Percentiles rank a stretch among this genome's conserved stretches.
Evolutionary conservation across 768 basidiomycete species (phyloP).

Genomic region (Pleurotus pulmonarius): DNA sequence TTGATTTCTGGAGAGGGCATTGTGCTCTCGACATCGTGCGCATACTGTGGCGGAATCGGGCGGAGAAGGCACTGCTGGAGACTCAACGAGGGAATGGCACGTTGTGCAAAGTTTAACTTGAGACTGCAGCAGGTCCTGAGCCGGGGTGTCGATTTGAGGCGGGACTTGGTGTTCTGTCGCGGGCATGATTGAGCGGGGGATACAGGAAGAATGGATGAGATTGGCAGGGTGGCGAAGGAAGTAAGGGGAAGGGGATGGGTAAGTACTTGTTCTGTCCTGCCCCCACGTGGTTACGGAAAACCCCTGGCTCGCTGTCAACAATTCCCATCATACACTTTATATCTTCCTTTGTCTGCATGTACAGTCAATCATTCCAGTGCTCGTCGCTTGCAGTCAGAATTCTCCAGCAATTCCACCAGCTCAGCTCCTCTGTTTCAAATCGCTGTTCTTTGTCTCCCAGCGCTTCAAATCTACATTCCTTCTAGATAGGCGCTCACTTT

Average conservation of each 20-base stretch:
- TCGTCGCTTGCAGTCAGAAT: no score
- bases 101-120: constrained; percentile 42
- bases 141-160: constrained; percentile 17
- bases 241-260: constrained; percentile 11
- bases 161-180: constrained; percentile 38
- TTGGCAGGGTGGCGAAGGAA: constrained; percentile 15
- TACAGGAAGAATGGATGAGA: constrained; percentile 14
- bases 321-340: neutral
- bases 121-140: constrained; percentile 19
- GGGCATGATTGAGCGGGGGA: constrained; percentile 37
- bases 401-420: neutral
- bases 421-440: neutral
- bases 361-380: no score
- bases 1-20: constrained; percentile 12
- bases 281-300: neutral
- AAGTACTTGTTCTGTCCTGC: neutral
- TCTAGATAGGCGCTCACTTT: no score
- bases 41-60: constrained; percentile 2
- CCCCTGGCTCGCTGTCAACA: neutral
- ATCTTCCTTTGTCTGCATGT: neutral
- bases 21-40: constrained; percentile 2
- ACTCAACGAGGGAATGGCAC: constrained; percentile 36
- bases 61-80: constrained; percentile 8
- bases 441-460: no score
- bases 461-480: no score